Evolutionary conservation across 2,329 filamentous ascomycete species (phyloP), one percentile per base, ranked within the genome.

Genomic region (Lithohypha guttulata): DNA sequence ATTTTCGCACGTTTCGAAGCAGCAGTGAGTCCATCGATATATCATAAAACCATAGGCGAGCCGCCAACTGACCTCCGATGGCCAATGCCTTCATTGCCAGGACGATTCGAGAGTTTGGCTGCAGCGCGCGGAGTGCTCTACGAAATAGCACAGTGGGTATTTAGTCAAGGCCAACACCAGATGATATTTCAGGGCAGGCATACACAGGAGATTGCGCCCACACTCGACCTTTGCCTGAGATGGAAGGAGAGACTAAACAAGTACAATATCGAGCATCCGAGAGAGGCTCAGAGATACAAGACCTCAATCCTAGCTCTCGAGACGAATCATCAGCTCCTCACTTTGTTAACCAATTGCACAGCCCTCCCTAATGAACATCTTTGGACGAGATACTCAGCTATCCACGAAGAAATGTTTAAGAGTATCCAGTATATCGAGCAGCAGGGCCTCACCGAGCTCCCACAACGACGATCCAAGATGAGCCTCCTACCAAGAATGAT

Each of bases 1-100:
- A 39, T 39, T 26, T 39, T 39, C 23, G 35, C 35, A 23, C 35
- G 35, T 4, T 39, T 39, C n/a, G 35, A 39, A 21, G 35, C 35
- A 14, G 35, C 35, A 3, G 26, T 39, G 6, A 39, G 35, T 23
- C 35, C 35, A 9, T 39, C 35, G 3, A 39, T 39, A 20, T 39
- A 39, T 19, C 9, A 13, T 13, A 15, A 31, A n/a, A 17, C 20
- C 14, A 19, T 13, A 6, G 23, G 31, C 6, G 14, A 15, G n/a
- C 20, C 27, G 6, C 23, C 35, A 10, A 10, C n/a, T 14, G 11
- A 13, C n/a, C 26, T 39, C 5, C 9, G 17, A 13, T 39, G 35
- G 35, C 26, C 26, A 9, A 31, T 39, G n/a, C 35, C 35, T 6
- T 17, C 13, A 14, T 14, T 39, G 26, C 35, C 35, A 11, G 11